A percentile compares a stretch with the other conserved stretches of the same genome.
Evolutionary conservation across 768 basidiomycete species (phyloP).

Genomic region (Phlebiopsis flavidoalba): DNA sequence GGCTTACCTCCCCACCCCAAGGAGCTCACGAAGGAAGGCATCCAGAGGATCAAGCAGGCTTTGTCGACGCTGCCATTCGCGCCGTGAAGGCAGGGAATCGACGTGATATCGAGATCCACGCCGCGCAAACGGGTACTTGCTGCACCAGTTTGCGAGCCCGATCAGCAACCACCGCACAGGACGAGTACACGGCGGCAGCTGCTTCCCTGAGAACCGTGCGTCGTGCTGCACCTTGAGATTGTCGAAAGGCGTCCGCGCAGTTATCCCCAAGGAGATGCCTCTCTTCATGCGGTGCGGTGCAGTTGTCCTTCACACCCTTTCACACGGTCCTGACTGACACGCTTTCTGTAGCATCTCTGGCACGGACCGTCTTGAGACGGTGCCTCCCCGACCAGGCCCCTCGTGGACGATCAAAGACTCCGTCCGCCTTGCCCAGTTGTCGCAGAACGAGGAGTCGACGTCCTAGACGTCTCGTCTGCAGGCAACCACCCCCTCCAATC

Average conservation of each 20-base stretch:
- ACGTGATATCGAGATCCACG: slow-evolving; percentile 27
- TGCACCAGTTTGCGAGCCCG: slow-evolving; percentile 34
- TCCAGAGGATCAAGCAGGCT: slow-evolving; percentile 23
- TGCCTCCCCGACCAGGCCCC: slow-evolving; percentile 44
- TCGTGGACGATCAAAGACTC: slow-evolving; percentile 71
- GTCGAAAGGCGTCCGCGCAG: slow-evolving; percentile 43
- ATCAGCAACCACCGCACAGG: slow-evolving; percentile 35
- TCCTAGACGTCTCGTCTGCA: slow-evolving; percentile 69
- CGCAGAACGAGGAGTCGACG: slow-evolving; percentile 61
- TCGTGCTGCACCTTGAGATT: slow-evolving; percentile 34
- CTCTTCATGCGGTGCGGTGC: slow-evolving; percentile 59
- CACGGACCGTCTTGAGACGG: slow-evolving; percentile 66
- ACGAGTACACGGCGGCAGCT: slow-evolving; percentile 42
- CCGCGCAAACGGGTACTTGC: slow-evolving; percentile 26
- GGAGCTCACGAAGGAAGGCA: slow-evolving; percentile 23
- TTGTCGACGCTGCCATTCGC: slow-evolving; percentile 31
- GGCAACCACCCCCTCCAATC: slow-evolving; percentile 52
- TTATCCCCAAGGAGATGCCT: slow-evolving; percentile 57
- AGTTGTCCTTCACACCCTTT: neutral
- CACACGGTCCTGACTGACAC: neutral
- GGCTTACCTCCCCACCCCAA: slow-evolving; percentile 10
- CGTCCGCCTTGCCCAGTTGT: slow-evolving; percentile 52
- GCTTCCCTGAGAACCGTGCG: slow-evolving; percentile 42
- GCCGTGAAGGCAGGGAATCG: slow-evolving; percentile 28
- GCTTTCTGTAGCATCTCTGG: slow-evolving; percentile 51